Evolutionary conservation across 371 early-diverging fungal species (phyloP), one percentile per base, ranked within the genome.

Genomic region (Dipsacomyces acuminosporus): DNA sequence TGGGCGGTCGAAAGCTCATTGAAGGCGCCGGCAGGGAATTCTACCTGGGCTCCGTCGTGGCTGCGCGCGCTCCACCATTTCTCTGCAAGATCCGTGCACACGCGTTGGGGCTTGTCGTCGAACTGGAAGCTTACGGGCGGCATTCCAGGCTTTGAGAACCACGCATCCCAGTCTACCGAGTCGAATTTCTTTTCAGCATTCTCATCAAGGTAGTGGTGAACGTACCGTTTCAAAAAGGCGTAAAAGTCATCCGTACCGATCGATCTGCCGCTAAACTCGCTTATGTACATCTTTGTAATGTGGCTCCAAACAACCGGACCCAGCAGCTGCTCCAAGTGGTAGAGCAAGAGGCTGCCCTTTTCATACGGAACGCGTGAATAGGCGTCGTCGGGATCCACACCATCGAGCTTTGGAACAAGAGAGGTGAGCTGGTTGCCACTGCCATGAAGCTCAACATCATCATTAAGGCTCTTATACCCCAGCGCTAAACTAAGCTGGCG

Each of bases 331-430:
- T 93, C 93, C 41, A 94, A 79, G 57, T 92, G 85, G 66, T 87
- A 93, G 45, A 96, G 75, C 30, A 96, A 70, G 64, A 87, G 89
- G 79, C 84, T 92, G 5, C 94, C 96, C 79, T 93, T 94, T 74
- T 95, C 85, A 78, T 94, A 94, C n/a, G 95, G 95, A 33, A 94
- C 82, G 8, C 80, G 76, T n/a, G 88, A 88, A 64, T 91, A 93
- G 36, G 84, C 85, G 61, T 93, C 94, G 76, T 96, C 96, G 24
- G 94, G 96, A 64, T 95, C 92, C 55, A 84, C 76, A 20, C 80
- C 84, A 22, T 71, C 61, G 44, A 93, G 75, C 41, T 86, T 77
- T 23, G 87, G 88, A 51, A 78, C 77, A 22, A 96, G 73, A n/a
- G 79, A 77, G 8, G 93, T 90, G 42, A 86, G 84, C 20, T 80